phyloP scores from a whole-genome alignment of 1,139 yeast species.

The Geotrichum fermentans region DNA sequence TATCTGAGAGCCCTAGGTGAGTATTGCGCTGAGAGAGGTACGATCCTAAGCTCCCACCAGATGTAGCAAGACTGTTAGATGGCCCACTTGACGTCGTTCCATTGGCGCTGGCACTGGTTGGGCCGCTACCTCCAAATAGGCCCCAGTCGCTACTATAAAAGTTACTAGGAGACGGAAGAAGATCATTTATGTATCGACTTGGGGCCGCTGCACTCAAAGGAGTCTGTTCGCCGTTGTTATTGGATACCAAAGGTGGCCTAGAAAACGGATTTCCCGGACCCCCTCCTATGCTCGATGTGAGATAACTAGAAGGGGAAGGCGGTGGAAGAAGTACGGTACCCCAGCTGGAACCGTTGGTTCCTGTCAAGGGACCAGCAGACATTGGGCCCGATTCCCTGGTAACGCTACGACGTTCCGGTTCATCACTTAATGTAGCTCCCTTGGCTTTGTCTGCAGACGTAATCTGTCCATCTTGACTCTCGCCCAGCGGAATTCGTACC shows the following conservation, averaged over 20 bases:
- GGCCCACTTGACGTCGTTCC: slow-evolving; percentile 1
- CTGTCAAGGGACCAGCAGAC: slow-evolving; percentile 16
- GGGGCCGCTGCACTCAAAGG: slow-evolving; percentile 41
- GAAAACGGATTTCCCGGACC: slow-evolving; percentile 20
- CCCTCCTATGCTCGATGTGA: slow-evolving; percentile 6
- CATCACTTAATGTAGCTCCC: slow-evolving; percentile 24
- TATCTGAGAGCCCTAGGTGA: slow-evolving; percentile 25
- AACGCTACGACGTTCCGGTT: slow-evolving; percentile 26
- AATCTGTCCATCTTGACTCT: slow-evolving; percentile 16
- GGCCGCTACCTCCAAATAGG: slow-evolving; percentile 18
- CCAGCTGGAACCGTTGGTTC: slow-evolving; percentile 11
- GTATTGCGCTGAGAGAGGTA: slow-evolving; percentile 10
- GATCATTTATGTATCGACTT: slow-evolving; percentile 39
- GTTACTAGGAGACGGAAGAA: slow-evolving; percentile 42
- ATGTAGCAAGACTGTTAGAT: slow-evolving; percentile 11
- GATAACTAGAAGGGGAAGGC: slow-evolving; percentile 19
- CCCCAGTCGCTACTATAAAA: slow-evolving; percentile 39
- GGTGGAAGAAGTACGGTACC: slow-evolving; percentile 19
- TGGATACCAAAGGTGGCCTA: slow-evolving; percentile 29
- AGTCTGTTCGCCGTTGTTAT: slow-evolving; percentile 38
- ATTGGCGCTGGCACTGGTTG: slow-evolving; percentile 16
- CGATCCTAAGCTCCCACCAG: slow-evolving; percentile 6
- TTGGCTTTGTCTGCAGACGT: slow-evolving; percentile 16
- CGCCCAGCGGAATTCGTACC: slow-evolving; percentile 38
- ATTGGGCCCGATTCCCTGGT: slow-evolving; percentile 16